Percentiles rank a stretch among this genome's conserved stretches.
Conservation (phyloP, 2,329 filamentous ascomycete species). For the Aureobasidium sp. region DNA sequence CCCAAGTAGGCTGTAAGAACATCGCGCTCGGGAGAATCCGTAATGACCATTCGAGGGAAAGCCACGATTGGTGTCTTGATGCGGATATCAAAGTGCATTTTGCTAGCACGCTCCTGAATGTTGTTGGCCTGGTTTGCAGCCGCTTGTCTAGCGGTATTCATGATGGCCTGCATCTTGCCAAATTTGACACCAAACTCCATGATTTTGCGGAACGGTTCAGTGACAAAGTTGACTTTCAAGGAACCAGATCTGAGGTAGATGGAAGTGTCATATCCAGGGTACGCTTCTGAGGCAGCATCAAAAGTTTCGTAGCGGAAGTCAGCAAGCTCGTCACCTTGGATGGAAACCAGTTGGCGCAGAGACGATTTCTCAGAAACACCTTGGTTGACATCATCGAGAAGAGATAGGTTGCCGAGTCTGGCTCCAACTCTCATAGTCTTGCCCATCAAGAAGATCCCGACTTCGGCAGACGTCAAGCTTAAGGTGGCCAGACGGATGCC, state of each 20-base stretch:
- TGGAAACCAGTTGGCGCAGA: conserved; percentile 80
- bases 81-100: conserved; percentile 87
- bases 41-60: conserved; percentile 71
- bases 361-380: conserved; percentile 74
- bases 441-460: conserved; percentile 78
- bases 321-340: conserved; percentile 88
- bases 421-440: conserved; percentile 82
- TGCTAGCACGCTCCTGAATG: conserved; percentile 79
- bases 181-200: conserved; percentile 98
- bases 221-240: conserved; percentile 92
- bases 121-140: conserved; percentile 90
- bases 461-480: conserved; percentile 84
- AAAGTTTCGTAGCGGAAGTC: conserved; percentile 98
- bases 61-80: conserved; percentile 94
- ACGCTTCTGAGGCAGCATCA: conserved; percentile 62
- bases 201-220: conserved; percentile 96
- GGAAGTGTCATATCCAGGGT: conserved; percentile 91
- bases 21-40: conserved; percentile 64
- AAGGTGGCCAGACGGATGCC: conserved; percentile 88
- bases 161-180: conserved; percentile 98
- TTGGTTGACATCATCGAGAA: conserved; percentile 89
- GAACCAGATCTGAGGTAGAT: conserved; percentile 87
- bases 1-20: conserved; percentile 86
- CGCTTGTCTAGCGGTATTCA: conserved; percentile 91
- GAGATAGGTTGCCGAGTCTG: conserved; percentile 73